Base-by-base conservation (phyloP, 2,329 filamentous ascomycete species). In the Didymella segeticola region DNA sequence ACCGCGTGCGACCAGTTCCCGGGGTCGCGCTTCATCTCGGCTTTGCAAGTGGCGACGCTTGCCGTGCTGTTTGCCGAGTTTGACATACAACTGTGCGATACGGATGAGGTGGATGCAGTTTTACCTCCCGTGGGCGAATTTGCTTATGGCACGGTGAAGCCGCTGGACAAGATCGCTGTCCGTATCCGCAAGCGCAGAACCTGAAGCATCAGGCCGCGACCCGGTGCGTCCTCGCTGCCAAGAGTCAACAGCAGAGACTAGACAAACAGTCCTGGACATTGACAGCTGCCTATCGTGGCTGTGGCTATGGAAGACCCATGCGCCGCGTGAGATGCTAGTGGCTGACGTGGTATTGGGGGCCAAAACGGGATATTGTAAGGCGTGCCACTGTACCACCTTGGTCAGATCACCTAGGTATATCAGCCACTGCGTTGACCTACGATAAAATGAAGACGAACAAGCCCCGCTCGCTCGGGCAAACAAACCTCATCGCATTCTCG, bases 81-180 rank as follows among this genome's bases (percentile, higher is more conserved):
- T 17, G 68, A 72, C 20, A 37, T 70, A 7, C 56, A 69, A 22
- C 31, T 70, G 4, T 68, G 62, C 22, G 68, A 71, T 34, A 26
- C 48, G 1, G 66, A 66, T 1, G 38, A 42, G 10, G 50, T 61
- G 4, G 66, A 68, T 9, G 47, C 43, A n/a, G 42, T 41, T 8
- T 36, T 69, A 36, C 68, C 66, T 25, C 38, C 56, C 8, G 12
- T 58, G 11, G 39, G 53, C 2, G 57, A 63, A 14, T 25, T 53
- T 8, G 68, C 66, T 10, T 70, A 51, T 31, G 66, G 68, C 3
- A 55, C 41, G 11, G 31, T 70, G 2, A 63, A 54, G 22, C 66
- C 68, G 14, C 25, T 61, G 14, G 59, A 63, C 1, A 55, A 58
- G 15, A 46, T 70, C 14, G 58, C 58, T 9, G 55, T 70, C 17